Conservation (phyloP, 2,329 filamentous ascomycete genomes). For the Emmonsiellopsis sp. region DNA sequence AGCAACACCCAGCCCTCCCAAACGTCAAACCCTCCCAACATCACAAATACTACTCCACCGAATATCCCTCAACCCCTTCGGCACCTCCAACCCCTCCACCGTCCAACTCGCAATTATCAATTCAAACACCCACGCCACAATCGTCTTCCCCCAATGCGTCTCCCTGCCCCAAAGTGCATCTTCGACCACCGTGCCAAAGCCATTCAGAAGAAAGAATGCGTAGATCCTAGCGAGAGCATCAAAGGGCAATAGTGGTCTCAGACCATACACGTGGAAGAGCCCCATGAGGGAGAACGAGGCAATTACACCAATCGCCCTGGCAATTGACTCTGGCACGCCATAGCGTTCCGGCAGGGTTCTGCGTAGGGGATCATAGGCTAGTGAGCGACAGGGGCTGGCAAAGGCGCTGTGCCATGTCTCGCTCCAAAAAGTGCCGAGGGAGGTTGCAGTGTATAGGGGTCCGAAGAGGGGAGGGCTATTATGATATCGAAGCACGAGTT, state of each 20-base stretch:
- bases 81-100: conserved; percentile 17
- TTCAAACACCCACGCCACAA: conserved; percentile 21
- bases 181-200: conserved; percentile 25
- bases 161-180: conserved; percentile 17
- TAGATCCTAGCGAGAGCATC: conserved; percentile 26
- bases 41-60: conserved; percentile 14
- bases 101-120: conserved; percentile 20
- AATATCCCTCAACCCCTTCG: conserved; percentile 14
- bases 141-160: conserved; percentile 16
- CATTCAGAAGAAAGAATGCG: conserved; percentile 33
- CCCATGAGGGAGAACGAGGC: conserved; percentile 33
- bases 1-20: not conserved
- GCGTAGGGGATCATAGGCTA: conserved; percentile 32
- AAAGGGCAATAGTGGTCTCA: conserved; percentile 25
- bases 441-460: conserved; percentile 30
- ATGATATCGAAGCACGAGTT: conserved; percentile 29
- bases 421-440: conserved; percentile 31
- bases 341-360: conserved; percentile 19
- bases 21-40: conserved; percentile 6
- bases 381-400: conserved; percentile 29
- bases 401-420: conserved; percentile 38
- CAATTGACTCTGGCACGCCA: conserved; percentile 23
- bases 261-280: conserved; percentile 30
- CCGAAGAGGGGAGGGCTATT: conserved; percentile 32
- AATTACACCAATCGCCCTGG: conserved; percentile 27